These are phyloP conservation scores for Nannochloris sp. DNA, from an alignment of 139 green algal genomes.

Conservation along the genomic window DNA sequence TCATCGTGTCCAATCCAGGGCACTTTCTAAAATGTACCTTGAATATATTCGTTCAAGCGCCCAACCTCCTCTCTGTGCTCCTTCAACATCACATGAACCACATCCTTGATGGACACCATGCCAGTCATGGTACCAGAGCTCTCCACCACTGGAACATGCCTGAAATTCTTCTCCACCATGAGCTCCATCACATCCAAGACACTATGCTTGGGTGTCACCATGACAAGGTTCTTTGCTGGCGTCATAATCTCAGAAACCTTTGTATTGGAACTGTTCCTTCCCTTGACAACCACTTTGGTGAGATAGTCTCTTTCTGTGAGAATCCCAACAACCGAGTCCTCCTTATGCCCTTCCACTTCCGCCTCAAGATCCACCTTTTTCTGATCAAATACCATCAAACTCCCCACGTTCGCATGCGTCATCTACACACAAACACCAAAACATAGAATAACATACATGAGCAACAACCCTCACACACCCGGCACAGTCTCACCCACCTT, in stretches of 20 bases:
- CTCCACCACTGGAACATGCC: constrained; percentile 45
- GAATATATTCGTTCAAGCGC: constrained; percentile 49
- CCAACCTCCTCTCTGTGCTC: constrained; percentile 49
- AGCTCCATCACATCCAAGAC: constrained; percentile 48
- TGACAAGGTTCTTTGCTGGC: constrained; percentile 23
- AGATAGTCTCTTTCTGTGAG: constrained; percentile 57
- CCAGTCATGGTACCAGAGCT: constrained; percentile 33
- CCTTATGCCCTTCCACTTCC: background rate
- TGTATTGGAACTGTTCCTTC: constrained; percentile 25
- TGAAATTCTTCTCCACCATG: constrained; percentile 50
- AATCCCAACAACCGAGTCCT: constrained; percentile 46
- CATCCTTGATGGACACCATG: constrained; percentile 50
- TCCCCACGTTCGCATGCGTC: constrained; percentile 49
- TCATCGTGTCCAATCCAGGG: background rate
- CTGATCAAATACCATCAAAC: constrained; percentile 45
- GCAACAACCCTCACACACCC: background rate
- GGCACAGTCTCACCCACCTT: constrained; percentile 24
- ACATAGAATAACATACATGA: background rate
- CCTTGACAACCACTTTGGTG: constrained; percentile 47
- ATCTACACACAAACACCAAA: constrained; percentile 26
- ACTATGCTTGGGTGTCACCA: constrained; percentile 32
- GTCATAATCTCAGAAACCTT: constrained; percentile 47
- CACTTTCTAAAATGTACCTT: constrained; percentile 26
- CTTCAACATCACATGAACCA: constrained; percentile 41
- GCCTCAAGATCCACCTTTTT: constrained; percentile 24